Conservation (phyloP, 139 green algal genomes). For the Bryopsis sp. region DNA sequence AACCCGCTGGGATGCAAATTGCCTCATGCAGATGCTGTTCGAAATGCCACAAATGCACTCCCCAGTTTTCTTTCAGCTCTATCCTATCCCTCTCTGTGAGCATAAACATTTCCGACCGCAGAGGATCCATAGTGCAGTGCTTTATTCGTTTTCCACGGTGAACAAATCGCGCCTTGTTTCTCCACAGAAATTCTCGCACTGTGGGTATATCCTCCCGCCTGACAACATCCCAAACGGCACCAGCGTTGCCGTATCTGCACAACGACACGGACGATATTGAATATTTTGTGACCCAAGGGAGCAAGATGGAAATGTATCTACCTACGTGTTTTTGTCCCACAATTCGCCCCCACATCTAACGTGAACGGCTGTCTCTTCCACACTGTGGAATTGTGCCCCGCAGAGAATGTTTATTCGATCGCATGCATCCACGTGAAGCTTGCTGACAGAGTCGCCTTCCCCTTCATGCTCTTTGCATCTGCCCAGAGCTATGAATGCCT, state of each 20-base stretch:
- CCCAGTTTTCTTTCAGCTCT: background rate
- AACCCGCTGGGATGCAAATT: conserved; percentile 81
- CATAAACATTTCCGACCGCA: background rate
- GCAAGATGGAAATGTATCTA: background rate
- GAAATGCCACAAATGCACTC: conserved; percentile 59
- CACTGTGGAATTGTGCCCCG: conserved; percentile 20
- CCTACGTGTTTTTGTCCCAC: background rate
- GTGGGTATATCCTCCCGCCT: background rate
- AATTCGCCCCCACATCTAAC: background rate
- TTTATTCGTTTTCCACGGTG: background rate
- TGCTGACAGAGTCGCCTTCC: conserved; percentile 75
- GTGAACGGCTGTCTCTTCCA: background rate
- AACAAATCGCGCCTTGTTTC: background rate
- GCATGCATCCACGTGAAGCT: conserved; percentile 79
- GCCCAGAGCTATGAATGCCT: conserved; percentile 1
- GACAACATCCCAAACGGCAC: background rate
- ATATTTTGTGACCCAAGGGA: no score
- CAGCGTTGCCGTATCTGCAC: background rate
- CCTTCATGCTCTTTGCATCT: conserved; percentile 37
- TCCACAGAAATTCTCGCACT: background rate
- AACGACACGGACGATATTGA: background rate
- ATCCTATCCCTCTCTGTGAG: background rate
- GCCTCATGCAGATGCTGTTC: conserved; percentile 68
- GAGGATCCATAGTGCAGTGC: background rate
- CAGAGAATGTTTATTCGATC: conserved; percentile 57